Conservation (phyloP, 2,329 filamentous ascomycete species). For the Fusarium armeniacum region DNA sequence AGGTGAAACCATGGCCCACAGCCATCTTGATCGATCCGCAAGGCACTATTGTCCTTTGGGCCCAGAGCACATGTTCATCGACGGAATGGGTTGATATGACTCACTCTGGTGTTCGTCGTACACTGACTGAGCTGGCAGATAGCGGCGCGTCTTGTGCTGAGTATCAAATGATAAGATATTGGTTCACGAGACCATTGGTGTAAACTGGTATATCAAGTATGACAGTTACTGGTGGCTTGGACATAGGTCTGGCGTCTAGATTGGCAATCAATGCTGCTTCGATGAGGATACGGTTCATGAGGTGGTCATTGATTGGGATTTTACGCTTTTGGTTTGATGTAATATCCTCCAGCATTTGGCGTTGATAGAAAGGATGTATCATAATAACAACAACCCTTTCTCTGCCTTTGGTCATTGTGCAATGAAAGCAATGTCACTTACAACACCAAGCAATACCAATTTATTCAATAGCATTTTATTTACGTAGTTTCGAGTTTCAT, state of each 20-base stretch:
- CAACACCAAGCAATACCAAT: not conserved
- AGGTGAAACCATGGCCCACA: not conserved
- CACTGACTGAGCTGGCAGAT: conserved; percentile 26
- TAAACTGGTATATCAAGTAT: not conserved
- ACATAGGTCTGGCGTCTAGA: fast-evolving
- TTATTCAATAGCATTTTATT: not conserved
- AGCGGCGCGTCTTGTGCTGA: conserved; percentile 28
- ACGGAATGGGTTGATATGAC: conserved; percentile 19
- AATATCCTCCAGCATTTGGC: not conserved
- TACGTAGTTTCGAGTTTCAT: not conserved
- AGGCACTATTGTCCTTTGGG: conserved; percentile 19
- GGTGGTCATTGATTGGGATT: not conserved
- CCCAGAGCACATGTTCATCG: not conserved
- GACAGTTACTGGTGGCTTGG: not conserved
- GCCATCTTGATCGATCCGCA: conserved; percentile 9
- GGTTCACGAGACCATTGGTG: not conserved
- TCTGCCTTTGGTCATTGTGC: not conserved
- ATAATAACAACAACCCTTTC: not conserved
- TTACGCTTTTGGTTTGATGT: not conserved
- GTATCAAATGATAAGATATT: conserved; percentile 18
- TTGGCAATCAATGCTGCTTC: not conserved
- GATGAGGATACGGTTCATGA: not conserved
- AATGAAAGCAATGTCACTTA: not conserved
- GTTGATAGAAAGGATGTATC: not conserved
- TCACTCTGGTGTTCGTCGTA: not conserved